Conservation (phyloP, 768 basidiomycete genomes). For the Amanita rubescens region DNA sequence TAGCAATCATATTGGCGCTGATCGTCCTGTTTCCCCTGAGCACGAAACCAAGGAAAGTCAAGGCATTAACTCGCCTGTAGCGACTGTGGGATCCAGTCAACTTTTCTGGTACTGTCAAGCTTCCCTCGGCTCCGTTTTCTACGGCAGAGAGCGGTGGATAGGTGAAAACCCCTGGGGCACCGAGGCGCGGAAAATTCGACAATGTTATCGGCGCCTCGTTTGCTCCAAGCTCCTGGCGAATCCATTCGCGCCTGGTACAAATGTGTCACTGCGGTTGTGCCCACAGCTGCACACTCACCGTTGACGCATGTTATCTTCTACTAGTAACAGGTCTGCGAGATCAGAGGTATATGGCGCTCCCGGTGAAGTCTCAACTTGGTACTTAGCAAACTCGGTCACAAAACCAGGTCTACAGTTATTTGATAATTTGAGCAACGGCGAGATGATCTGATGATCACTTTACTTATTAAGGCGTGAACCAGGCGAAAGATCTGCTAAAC, state of each 20-base stretch:
- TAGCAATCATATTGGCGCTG: slow-evolving; percentile 5
- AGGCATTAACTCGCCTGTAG: slow-evolving; percentile 1
- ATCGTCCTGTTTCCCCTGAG: slow-evolving; percentile 2
- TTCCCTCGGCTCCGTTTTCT: neutral
- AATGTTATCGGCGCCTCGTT: neutral
- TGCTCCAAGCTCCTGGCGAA: neutral
- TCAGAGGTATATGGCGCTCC: neutral
- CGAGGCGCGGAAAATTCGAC: slow-evolving; percentile 3
- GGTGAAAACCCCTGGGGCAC: neutral
- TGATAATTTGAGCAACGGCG: neutral
- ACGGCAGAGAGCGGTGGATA: neutral
- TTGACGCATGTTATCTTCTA: slow-evolving; percentile 1
- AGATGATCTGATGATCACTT: neutral
- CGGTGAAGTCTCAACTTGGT: neutral
- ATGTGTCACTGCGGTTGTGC: neutral
- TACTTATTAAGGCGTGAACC: neutral
- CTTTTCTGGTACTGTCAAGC: neutral
- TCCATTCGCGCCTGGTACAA: neutral
- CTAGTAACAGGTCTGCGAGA: neutral
- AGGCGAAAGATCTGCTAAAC: neutral
- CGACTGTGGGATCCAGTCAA: neutral
- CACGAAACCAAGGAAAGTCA: neutral
- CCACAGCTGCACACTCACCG: neutral
- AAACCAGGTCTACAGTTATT: neutral
- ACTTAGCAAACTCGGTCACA: slow-evolving; percentile 1